A percentile compares a stretch with the other conserved stretches of the same genome.
phyloP scores from a whole-genome alignment of 306 rosid species.

The Lathyrus oleraceus region DNA sequence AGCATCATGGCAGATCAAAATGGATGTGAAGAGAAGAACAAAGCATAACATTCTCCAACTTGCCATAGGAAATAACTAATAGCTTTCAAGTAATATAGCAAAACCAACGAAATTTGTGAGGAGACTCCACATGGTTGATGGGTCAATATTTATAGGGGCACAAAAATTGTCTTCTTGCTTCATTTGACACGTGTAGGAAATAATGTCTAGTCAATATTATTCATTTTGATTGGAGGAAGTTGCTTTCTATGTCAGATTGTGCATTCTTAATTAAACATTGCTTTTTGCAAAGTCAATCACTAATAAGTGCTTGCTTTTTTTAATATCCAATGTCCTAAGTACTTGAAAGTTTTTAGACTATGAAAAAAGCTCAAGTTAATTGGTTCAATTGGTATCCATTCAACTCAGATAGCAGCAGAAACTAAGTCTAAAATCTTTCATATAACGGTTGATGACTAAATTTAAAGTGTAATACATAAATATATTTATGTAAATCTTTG shows the following conservation, averaged over 20 bases:
- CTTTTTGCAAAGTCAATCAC: slow-evolving; percentile 28
- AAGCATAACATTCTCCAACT: slow-evolving; percentile 20
- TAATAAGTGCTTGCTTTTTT: slow-evolving; percentile 15
- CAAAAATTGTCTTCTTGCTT: slow-evolving; percentile 10
- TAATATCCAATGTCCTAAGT: neutral
- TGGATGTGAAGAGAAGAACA: slow-evolving; percentile 40
- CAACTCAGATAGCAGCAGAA: neutral
- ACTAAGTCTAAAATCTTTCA: no score
- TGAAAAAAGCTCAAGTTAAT: no score
- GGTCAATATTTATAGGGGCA: slow-evolving; percentile 29
- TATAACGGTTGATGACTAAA: no score
- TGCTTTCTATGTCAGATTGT: neutral
- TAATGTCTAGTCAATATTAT: slow-evolving; percentile 28
- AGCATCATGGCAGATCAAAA: slow-evolving; percentile 29
- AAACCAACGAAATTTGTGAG: slow-evolving; percentile 20
- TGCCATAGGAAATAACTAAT: slow-evolving; percentile 19
- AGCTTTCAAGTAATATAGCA: neutral
- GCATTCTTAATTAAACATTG: neutral
- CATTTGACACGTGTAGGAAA: slow-evolving; percentile 25
- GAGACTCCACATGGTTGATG: slow-evolving; percentile 19
- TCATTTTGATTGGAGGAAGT: slow-evolving; percentile 16
- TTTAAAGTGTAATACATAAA: no score
- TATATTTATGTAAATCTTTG: neutral
- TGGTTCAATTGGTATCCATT: neutral
- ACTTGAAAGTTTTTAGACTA: neutral